Base-by-base conservation (phyloP, 352 stramenopile genomes). In the Bremia lactucae region DNA sequence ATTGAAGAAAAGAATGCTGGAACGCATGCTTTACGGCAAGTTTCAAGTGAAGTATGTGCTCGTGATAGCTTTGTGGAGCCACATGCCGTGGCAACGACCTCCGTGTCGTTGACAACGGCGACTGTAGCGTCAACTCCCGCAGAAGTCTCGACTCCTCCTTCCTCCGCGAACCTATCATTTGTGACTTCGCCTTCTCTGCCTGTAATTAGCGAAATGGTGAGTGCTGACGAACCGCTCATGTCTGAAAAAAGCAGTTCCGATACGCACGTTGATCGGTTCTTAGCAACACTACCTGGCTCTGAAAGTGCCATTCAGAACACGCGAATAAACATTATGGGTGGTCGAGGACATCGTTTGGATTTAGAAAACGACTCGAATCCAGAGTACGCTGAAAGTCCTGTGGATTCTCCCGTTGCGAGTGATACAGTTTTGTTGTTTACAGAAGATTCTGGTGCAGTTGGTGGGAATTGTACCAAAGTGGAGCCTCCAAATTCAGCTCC, bases 291-390 rank as follows among this genome's bases (percentile, higher is more conserved):
- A 63, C 87, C 83, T 29, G 83, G 89, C 22, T 95, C 70, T 28
- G 90, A 97, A 64, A 79, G 68, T 29, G 88, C 87, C 31, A 96
- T 96, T 31, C 87, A 87, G 38, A 95, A 95, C 49, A 75, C 68
- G 23, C 59, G 76, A 14, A 92, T 96, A 48, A 95, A 90, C 29
- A 79, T 97, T 7, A 83, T 97, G 69, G 88, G 90, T 29, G 90
- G 90, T 18, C 71, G 90, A 53, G 84, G 82, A 6, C 82, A 94
- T 29, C 75, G 87, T 36, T 61, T 96, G 15, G 72, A 91, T 51
- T 72, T 94, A 23, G 76, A 87, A 24, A 69, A 87, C 28, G 56
- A 65, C 25, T 51, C 43, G 1, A 47, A 57, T 26, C 59, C 57
- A 3, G 55, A 72, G 14, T 63, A 64, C 8, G 56, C 63, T 15